Evolutionary conservation across 2,329 filamentous ascomycete species (phyloP).

Genomic region (Penicillium sp.): DNA sequence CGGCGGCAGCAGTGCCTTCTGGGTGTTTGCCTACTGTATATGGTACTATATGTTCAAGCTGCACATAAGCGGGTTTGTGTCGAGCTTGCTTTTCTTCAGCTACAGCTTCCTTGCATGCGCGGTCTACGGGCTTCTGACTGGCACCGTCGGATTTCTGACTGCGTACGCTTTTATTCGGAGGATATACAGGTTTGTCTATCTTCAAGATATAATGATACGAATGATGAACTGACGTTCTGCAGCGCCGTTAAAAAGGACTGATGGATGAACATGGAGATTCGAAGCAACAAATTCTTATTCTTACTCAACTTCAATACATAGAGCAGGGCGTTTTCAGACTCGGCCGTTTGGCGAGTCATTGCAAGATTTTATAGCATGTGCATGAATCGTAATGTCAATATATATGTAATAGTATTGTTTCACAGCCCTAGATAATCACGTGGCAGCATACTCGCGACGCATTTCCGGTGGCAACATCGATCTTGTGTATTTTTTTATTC

Average conservation of each 20-base stretch:
- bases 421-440: constrained; percentile 3
- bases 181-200: constrained; percentile 67
- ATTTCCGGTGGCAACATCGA: constrained; percentile 3
- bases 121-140: constrained; percentile 75
- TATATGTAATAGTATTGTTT: neutral
- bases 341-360: neutral
- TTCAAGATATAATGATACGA: neutral
- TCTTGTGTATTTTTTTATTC: too few species aligned
- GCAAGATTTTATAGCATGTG: neutral
- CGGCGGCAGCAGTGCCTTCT: constrained; percentile 70
- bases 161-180: constrained; percentile 79
- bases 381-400: neutral
- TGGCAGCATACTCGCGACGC: neutral
- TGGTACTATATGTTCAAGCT: constrained; percentile 82
- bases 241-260: constrained; percentile 15
- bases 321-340: neutral
- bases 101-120: constrained; percentile 79
- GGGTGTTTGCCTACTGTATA: constrained; percentile 77
- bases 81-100: constrained; percentile 75
- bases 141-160: constrained; percentile 79
- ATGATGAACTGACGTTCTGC: constrained; percentile 2
- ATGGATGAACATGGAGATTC: neutral
- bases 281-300: neutral
- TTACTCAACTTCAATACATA: neutral
- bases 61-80: constrained; percentile 75